These are phyloP conservation scores for Xylariaceae sp. DNA, from an alignment of 2,329 filamentous ascomycete species.

Conservation along the genomic window DNA sequence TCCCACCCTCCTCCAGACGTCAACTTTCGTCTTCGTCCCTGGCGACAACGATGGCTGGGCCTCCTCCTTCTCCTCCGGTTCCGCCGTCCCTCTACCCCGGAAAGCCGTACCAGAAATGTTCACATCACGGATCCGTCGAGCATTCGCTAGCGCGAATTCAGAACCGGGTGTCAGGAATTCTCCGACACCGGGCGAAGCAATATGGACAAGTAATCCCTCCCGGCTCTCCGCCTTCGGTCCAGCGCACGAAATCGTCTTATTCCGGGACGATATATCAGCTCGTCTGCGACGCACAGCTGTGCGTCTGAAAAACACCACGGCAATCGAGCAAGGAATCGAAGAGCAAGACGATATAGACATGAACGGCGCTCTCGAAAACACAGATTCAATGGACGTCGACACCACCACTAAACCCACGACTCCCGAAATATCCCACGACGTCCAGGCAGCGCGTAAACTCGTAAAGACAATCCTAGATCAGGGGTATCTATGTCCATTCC, in stretches of 20 bases:
- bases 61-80: conserved; percentile 76
- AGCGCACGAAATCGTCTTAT: conserved; percentile 80
- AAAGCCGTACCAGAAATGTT: conserved; percentile 82
- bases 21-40: conserved; percentile 88
- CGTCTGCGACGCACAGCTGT: conserved; percentile 76
- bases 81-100: conserved; percentile 66
- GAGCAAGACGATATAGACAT: conserved; percentile 29
- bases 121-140: conserved; percentile 79
- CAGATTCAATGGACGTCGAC: conserved; percentile 46
- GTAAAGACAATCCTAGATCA: conserved; percentile 93
- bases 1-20: conserved; percentile 71
- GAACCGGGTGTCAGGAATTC: conserved; percentile 54
- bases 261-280: conserved; percentile 81
- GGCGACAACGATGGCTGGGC: conserved; percentile 98
- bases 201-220: conserved; percentile 88
- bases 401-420: conserved; percentile 8
- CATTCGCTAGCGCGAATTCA: conserved; percentile 74
- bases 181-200: conserved; percentile 63
- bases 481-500: conserved; percentile 83
- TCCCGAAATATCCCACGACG: conserved; percentile 43
- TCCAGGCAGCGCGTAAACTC: conserved; percentile 67
- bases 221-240: conserved; percentile 83
- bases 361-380: conserved; percentile 27
- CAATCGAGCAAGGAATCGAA: conserved; percentile 8
- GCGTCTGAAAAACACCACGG: conserved; percentile 52